Conservation (phyloP, 2,329 filamentous ascomycete species). For the Hypoxylon sp. region DNA sequence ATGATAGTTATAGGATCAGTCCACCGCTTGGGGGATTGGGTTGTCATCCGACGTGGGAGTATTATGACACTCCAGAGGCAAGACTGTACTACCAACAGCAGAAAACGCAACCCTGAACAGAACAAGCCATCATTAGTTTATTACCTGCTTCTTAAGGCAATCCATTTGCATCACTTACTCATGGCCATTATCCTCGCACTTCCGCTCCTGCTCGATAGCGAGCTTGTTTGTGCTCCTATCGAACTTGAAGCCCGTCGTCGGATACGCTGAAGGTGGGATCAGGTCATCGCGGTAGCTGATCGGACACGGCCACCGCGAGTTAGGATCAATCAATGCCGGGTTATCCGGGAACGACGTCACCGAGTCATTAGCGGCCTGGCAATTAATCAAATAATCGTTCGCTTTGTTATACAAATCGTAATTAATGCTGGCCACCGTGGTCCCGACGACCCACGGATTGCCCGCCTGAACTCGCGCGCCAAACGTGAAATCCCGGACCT, state of each 20-base stretch:
- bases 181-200: conserved; percentile 22
- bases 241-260: conserved; percentile 30
- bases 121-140: not conserved
- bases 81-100: conserved; percentile 6
- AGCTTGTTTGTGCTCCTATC: conserved; percentile 19
- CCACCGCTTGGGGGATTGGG: not conserved
- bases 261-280: conserved; percentile 30
- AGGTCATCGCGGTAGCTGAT: conserved; percentile 31
- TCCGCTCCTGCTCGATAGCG: conserved; percentile 23
- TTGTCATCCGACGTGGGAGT: conserved; percentile 8
- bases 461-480: not conserved
- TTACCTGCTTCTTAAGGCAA: not conserved
- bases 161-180: conserved; percentile 21
- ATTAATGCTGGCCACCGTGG: conserved; percentile 10
- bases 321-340: conserved; percentile 18
- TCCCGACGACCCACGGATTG: conserved; percentile 12
- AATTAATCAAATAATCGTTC: conserved; percentile 32
- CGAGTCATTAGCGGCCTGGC: conserved; percentile 12
- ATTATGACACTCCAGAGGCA: conserved; percentile 23
- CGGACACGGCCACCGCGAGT: conserved; percentile 21
- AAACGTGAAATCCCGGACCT: conserved; percentile 23
- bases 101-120: conserved; percentile 12
- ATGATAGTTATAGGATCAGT: conserved; percentile 14
- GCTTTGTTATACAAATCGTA: conserved; percentile 33
- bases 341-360: not conserved